These are phyloP conservation scores for Fusarium sublunatum DNA, from an alignment of 2,329 filamentous ascomycete species.

Conservation along the genomic window DNA sequence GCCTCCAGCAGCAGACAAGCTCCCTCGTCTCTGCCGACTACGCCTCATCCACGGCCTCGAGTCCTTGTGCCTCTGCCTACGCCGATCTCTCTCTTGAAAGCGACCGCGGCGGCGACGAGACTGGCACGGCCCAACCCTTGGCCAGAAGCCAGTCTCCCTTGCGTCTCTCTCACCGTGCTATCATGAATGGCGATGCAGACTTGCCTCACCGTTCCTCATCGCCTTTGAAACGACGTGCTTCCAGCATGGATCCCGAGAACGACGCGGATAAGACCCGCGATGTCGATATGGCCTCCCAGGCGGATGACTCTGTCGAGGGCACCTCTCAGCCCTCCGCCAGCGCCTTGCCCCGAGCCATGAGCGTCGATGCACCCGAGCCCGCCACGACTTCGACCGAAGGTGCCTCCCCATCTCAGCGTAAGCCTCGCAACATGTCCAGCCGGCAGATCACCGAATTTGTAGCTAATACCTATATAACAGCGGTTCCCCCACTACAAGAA, in stretches of 20 bases:
- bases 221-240: conserved; percentile 71
- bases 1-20: conserved; percentile 59
- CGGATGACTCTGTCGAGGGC: conserved; percentile 29
- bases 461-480: conserved; percentile 38
- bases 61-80: conserved; percentile 66
- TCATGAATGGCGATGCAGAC: conserved; percentile 71
- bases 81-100: conserved; percentile 67
- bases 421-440: conserved; percentile 23
- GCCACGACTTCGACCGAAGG: conserved; percentile 34
- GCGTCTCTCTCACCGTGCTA: conserved; percentile 62
- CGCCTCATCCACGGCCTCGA: conserved; percentile 67
- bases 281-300: conserved; percentile 57
- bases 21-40: conserved; percentile 61
- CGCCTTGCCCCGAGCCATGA: conserved; percentile 55
- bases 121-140: conserved; percentile 53
- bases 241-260: conserved; percentile 67
- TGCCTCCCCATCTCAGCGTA: conserved; percentile 45
- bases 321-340: conserved; percentile 29
- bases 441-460: not conserved
- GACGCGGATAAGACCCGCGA: conserved; percentile 56
- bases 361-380: conserved; percentile 53
- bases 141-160: conserved; percentile 65
- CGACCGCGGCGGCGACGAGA: conserved; percentile 63
- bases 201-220: conserved; percentile 71
- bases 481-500: conserved; percentile 56